Percentiles rank a stretch among this genome's conserved stretches.
phyloP scores from a whole-genome alignment of 1,284 basidiomycete genomes.

The Ustilago crameri region DNA sequence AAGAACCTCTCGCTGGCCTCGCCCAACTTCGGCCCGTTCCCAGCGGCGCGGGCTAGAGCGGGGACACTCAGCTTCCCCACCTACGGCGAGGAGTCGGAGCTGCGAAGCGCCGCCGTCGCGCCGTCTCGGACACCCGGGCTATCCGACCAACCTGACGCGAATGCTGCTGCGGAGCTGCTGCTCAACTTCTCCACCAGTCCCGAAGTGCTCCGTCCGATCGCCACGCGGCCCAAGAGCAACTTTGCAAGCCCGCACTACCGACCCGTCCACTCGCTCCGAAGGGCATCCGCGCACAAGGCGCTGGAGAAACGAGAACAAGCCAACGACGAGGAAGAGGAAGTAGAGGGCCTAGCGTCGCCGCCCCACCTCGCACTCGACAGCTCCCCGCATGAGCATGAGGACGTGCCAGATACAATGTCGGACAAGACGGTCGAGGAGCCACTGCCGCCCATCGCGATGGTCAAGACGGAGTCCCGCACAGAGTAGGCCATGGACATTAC shows the following conservation, averaged over 20 bases:
- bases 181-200: constrained; percentile 53
- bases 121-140: constrained; percentile 12
- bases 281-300: too few relatives aligned
- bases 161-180: constrained; percentile 39
- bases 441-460: neutral
- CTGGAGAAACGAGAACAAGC: too few relatives aligned
- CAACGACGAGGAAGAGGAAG: constrained; percentile 9
- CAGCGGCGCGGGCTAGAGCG: constrained; percentile 10
- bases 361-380: constrained; percentile 30
- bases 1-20: constrained; percentile 41
- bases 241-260: constrained; percentile 26
- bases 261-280: constrained; percentile 4
- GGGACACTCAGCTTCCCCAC: constrained; percentile 14
- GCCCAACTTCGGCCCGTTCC: constrained; percentile 34
- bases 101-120: constrained; percentile 13
- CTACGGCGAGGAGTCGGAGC: constrained; percentile 35
- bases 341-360: constrained; percentile 14
- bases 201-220: constrained; percentile 44
- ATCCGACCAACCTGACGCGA: constrained; percentile 23
- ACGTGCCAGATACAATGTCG: constrained; percentile 4
- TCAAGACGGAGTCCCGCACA: neutral
- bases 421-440: constrained; percentile 25
- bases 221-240: constrained; percentile 1
- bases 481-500: too few relatives aligned
- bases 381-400: neutral